A percentile compares a stretch with the other conserved stretches of the same genome.
phyloP scores from a whole-genome alignment of 83 land plant species.

The Picea abies region DNA sequence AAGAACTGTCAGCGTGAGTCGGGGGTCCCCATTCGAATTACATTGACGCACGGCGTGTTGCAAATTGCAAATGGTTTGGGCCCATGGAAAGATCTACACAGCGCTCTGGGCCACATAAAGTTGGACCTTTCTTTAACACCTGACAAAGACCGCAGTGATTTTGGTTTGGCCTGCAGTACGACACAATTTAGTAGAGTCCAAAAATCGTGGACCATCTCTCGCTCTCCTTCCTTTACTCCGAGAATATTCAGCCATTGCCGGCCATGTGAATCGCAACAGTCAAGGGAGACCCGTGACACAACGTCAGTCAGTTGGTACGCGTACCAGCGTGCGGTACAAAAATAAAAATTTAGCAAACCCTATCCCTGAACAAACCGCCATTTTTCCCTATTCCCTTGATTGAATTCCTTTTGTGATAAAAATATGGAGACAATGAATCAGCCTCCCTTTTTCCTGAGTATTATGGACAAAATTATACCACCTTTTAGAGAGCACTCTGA shows the following conservation, averaged over 20 bases:
- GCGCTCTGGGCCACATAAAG: no score
- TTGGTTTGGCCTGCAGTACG: no score
- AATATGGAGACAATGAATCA: no score
- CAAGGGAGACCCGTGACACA: slow-evolving; percentile 9
- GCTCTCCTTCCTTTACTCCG: neutral
- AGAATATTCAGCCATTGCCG: neutral
- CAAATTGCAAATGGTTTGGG: no score
- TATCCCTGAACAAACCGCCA: neutral
- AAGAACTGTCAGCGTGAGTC: no score
- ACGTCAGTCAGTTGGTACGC: neutral
- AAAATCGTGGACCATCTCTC: neutral
- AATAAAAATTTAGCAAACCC: neutral
- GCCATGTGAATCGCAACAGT: neutral
- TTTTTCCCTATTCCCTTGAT: neutral
- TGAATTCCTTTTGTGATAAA: neutral
- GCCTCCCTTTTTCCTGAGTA: no score
- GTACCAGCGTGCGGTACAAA: no score
- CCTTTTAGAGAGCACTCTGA: neutral
- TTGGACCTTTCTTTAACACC: no score
- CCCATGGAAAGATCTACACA: no score
- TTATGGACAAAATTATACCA: neutral
- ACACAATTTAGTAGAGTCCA: neutral
- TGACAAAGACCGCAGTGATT: no score
- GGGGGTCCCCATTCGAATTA: no score
- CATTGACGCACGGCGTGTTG: no score